These are phyloP conservation scores for Cryphonectria naterciae DNA, from an alignment of 2,329 filamentous ascomycete species.

Conservation along the genomic window DNA sequence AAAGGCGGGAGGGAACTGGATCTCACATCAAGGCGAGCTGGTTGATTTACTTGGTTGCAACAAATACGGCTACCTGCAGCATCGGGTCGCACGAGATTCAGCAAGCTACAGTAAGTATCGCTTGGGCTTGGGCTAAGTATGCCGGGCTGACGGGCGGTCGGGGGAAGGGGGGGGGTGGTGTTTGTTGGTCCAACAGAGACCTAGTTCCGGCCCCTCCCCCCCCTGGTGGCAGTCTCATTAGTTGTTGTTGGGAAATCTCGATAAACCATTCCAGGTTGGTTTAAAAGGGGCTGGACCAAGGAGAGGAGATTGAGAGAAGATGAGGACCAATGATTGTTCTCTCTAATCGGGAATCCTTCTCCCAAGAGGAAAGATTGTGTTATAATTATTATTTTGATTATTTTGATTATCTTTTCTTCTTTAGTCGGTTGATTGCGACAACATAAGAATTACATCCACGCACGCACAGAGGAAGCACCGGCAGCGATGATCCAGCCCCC, in stretches of 20 bases:
- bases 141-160: background rate
- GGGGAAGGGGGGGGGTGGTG: too few relatives aligned
- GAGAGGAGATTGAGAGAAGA: background rate
- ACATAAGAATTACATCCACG: too few relatives aligned
- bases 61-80: constrained; percentile 16
- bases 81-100: constrained; percentile 25
- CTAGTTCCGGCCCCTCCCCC: too few relatives aligned
- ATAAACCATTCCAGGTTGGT: background rate
- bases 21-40: background rate
- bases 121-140: background rate
- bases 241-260: background rate
- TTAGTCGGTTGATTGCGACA: background rate
- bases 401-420: background rate
- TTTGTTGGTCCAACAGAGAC: background rate
- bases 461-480: background rate
- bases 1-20: background rate
- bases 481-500: background rate
- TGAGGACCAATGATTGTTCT: background rate
- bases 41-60: background rate
- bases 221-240: background rate
- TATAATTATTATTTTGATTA: background rate
- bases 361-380: background rate
- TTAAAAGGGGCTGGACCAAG: background rate
- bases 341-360: background rate
- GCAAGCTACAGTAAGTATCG: background rate